phyloP scores from a whole-genome alignment of 2,329 filamentous ascomycete genomes.

The Phoma herbarum region DNA sequence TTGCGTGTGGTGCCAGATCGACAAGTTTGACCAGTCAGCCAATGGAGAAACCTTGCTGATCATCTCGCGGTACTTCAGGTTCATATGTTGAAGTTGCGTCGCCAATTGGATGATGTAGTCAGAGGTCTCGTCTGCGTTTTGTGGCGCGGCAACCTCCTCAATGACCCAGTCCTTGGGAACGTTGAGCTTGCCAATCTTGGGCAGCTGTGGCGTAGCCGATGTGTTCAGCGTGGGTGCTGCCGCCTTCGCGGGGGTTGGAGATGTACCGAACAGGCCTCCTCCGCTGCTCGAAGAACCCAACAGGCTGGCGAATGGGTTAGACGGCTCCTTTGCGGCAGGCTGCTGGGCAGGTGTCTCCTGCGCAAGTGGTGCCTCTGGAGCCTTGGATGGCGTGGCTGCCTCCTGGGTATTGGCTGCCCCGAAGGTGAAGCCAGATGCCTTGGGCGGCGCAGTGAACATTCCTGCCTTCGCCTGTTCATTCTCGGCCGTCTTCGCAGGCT shows the following conservation, averaged over 20 bases:
- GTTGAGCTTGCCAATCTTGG: conserved; percentile 38
- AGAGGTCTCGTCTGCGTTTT: conserved; percentile 22
- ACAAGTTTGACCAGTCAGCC: conserved; percentile 45
- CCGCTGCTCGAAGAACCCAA: conserved; percentile 24
- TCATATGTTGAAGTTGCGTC: conserved; percentile 38
- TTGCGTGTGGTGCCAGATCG: conserved; percentile 43
- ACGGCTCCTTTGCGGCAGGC: conserved; percentile 17
- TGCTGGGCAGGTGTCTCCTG: conserved; percentile 23
- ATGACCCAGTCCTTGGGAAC: conserved; percentile 39
- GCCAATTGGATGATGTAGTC: conserved; percentile 31
- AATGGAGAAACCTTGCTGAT: conserved; percentile 31
- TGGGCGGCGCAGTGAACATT: conserved; percentile 33
- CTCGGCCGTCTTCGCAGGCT: conserved; percentile 30
- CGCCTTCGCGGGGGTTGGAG: conserved; percentile 25
- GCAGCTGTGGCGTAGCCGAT: conserved; percentile 23
- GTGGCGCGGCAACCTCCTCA: conserved; percentile 17
- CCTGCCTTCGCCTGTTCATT: conserved; percentile 26
- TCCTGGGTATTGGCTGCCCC: conserved; percentile 25
- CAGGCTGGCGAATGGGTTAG: conserved; percentile 31
- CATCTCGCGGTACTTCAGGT: conserved; percentile 39
- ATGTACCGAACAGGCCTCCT: conserved; percentile 27
- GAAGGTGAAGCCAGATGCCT: conserved; percentile 32
- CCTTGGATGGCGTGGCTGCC: conserved; percentile 20
- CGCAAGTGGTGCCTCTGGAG: conserved; percentile 12
- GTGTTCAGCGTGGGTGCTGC: conserved; percentile 17